Evolutionary conservation across 1,284 basidiomycete genomes (phyloP), one percentile per base, ranked within the genome.

Genomic region (Microbotryomycetes sp.): DNA sequence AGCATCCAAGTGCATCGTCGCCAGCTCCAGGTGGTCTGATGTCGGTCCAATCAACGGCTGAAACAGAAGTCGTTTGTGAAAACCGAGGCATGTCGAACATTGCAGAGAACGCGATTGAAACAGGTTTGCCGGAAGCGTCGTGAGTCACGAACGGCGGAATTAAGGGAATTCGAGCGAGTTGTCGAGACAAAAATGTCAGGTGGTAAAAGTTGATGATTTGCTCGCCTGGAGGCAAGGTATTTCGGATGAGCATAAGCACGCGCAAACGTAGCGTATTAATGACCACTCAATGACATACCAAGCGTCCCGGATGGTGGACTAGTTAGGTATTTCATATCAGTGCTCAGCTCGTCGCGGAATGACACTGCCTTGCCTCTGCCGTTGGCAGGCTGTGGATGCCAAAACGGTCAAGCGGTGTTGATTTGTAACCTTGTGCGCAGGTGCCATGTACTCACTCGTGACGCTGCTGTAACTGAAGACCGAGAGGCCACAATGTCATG

Each of bases 141-240:
- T 23, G 15, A 3, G 51, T 51, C 14, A 63, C 45, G 56, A 68
- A 54, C 3, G 67, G 64, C 31, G 61, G 55, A 15, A 60, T 54
- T 52, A 68, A 61, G 3, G 64, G 62, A 12, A 62, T 64, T 25
- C 64, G 64, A n/a, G 56, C 50, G 15, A 64, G 53, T 7, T 54
- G 48, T 2, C 46, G 28, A 1, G 64, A 49, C 30, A 68, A 60
- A 28, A 66, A 60, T 1, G 67, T 52, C 53, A 68, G 64, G 47
- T 66, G 64, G 54, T 66, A 68, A 7, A 68, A 53, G 46, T 65
- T 62, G 58, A 66, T 64, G n/a, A 57, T 59, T 51, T 66, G 64
- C 22, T 66, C 62, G 31, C 64, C 67, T 68, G 59, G 19, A 52
- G 14, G 9, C 4, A n/a, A n/a, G 0, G 26, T 3, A 2, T 28